Evolutionary conservation across 2,329 filamentous ascomycete species (phyloP).

Genomic region (Colletotrichum paranaense): DNA sequence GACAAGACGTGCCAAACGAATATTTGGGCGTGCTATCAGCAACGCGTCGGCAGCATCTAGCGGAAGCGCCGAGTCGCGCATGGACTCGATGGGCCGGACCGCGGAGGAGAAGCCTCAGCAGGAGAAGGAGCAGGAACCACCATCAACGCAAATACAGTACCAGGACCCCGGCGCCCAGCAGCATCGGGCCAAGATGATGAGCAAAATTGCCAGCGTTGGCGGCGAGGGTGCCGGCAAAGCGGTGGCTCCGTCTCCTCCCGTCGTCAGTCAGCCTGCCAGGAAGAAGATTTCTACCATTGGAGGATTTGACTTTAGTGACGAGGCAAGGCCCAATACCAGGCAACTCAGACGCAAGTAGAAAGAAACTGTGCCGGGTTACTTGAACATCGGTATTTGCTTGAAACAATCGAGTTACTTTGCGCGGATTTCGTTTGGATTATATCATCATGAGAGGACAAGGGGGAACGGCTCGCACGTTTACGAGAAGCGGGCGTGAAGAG

Average conservation of each 20-base stretch:
- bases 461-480: not conserved
- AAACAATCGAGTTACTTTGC: not conserved
- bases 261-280: slow-evolving; percentile 2
- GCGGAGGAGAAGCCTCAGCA: slow-evolving; percentile 14
- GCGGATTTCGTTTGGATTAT: not conserved
- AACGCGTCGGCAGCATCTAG: slow-evolving; percentile 66
- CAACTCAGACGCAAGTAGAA: slow-evolving; percentile 21
- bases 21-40: slow-evolving; percentile 69
- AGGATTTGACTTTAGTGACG: slow-evolving; percentile 26
- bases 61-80: slow-evolving; percentile 51
- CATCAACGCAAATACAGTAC: slow-evolving; percentile 66
- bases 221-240: not conserved
- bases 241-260: not conserved
- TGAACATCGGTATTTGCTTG: not conserved
- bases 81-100: slow-evolving; percentile 36
- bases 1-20: slow-evolving; percentile 50
- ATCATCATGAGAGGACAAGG: not conserved
- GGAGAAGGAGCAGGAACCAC: slow-evolving; percentile 42
- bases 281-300: slow-evolving; percentile 12
- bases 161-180: slow-evolving; percentile 60
- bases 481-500: too few relatives aligned
- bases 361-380: not conserved
- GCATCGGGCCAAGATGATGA: slow-evolving; percentile 57
- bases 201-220: slow-evolving; percentile 49
- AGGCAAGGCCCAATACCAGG: slow-evolving; percentile 2